Conservation (phyloP, 164 flowering plant species). For the Taxillus chinensis region DNA sequence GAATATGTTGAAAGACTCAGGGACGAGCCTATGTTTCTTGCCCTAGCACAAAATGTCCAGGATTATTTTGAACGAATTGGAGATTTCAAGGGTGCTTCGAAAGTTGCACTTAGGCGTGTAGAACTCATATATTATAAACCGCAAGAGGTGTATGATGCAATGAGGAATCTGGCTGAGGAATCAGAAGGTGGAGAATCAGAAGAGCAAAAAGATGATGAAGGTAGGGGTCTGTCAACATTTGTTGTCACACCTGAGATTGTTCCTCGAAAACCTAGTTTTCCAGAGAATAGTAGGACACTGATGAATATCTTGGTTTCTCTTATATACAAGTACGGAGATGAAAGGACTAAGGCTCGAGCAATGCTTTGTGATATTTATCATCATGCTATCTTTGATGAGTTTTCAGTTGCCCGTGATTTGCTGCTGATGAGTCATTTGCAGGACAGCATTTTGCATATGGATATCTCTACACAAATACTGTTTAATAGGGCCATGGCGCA, state of each 20-base stretch:
- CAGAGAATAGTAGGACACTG: conserved; percentile 59
- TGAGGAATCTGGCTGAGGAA: conserved; percentile 72
- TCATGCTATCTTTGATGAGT: conserved; percentile 83
- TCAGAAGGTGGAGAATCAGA: conserved; percentile 37
- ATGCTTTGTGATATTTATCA: conserved; percentile 97
- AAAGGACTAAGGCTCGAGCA: conserved; percentile 93
- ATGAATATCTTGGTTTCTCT: conserved; percentile 79
- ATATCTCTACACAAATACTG: conserved; percentile 78
- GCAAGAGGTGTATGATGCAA: conserved; percentile 91
- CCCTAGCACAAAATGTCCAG: conserved; percentile 85
- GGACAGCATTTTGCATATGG: conserved; percentile 80
- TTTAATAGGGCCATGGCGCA: conserved; percentile 96
- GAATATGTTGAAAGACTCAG: conserved; percentile 86
- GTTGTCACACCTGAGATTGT: conserved; percentile 68
- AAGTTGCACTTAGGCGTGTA: conserved; percentile 71
- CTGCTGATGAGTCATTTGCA: conserved; percentile 94
- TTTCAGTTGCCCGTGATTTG: conserved; percentile 68
- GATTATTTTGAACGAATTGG: conserved; percentile 57
- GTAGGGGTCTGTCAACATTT: conserved; percentile 62
- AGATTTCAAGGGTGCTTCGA: conserved; percentile 71
- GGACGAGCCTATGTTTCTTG: conserved; percentile 76
- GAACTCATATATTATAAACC: conserved; percentile 90
- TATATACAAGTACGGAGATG: conserved; percentile 87
- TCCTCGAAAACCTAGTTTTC: conserved; percentile 73
- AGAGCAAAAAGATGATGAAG: conserved; percentile 39